Conservation (phyloP, 2,329 filamentous ascomycete species). For the Pyricularia pennisetigena region DNA sequence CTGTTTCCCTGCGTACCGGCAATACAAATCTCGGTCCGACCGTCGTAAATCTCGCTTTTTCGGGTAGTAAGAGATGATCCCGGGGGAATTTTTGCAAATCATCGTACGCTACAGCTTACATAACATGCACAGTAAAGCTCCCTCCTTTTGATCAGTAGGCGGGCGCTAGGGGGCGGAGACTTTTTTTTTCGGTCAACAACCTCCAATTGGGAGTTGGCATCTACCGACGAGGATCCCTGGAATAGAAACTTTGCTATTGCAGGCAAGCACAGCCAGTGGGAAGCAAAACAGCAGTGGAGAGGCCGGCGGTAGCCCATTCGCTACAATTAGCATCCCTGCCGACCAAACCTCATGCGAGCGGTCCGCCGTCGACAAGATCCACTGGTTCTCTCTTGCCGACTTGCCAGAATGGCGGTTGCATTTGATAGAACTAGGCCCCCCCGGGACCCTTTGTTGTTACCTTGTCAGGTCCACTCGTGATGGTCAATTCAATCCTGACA, state of each 20-base stretch:
- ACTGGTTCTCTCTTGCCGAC: neutral
- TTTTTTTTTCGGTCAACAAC: neutral
- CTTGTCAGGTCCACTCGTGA: neutral
- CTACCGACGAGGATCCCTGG: neutral
- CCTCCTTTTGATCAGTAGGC: neutral
- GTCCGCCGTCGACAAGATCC: neutral
- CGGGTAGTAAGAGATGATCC: neutral
- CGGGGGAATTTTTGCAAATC: neutral
- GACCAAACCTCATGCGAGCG: neutral
- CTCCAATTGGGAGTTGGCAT: neutral
- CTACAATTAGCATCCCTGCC: neutral
- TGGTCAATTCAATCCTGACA: neutral
- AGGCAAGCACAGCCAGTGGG: neutral
- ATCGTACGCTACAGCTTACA: too few relatives aligned
- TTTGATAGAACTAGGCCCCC: neutral
- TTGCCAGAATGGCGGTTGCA: neutral
- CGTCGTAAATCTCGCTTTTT: neutral
- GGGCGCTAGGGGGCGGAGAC: neutral
- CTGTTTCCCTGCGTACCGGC: neutral
- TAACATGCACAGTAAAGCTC: neutral
- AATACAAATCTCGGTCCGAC: neutral
- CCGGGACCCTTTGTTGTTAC: neutral
- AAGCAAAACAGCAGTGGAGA: neutral
- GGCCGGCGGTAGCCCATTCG: neutral
- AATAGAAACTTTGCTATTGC: neutral